phyloP scores from a whole-genome alignment of 1,139 yeast species.

The Sugiyamaella paludigena region DNA sequence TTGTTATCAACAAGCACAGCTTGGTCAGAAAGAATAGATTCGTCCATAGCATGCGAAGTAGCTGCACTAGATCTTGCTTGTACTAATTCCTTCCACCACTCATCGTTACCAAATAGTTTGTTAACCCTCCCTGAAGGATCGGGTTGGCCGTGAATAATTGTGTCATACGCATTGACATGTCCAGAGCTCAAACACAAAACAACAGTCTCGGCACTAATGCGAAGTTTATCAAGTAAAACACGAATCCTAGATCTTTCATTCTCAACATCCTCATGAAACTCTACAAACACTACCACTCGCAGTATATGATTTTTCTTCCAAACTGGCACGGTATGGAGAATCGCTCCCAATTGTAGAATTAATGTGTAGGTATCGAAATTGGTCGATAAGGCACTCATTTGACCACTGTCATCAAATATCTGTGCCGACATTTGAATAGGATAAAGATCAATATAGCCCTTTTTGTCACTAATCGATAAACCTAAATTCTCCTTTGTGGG shows the following conservation, averaged over 20 bases:
- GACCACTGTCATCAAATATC: constrained; percentile 60
- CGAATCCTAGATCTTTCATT: constrained; percentile 65
- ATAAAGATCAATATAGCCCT: constrained; percentile 72
- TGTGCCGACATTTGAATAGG: constrained; percentile 96
- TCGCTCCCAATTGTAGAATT: constrained; percentile 89
- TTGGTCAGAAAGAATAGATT: constrained; percentile 10
- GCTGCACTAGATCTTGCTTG: constrained; percentile 49
- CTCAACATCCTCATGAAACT: constrained; percentile 60
- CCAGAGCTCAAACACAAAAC: constrained; percentile 68
- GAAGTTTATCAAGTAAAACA: constrained; percentile 63
- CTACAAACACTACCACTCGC: constrained; percentile 88
- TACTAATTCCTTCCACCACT: constrained; percentile 67
- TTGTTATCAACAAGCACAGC: constrained; percentile 2
- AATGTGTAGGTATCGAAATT: constrained; percentile 94
- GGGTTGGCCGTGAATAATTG: constrained; percentile 65
- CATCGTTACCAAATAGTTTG: constrained; percentile 43
- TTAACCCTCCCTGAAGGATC: constrained; percentile 36
- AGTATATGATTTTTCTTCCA: constrained; percentile 77
- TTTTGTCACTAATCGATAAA: constrained; percentile 23
- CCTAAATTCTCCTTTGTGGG: constrained; percentile 42
- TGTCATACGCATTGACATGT: constrained; percentile 63
- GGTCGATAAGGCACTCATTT: constrained; percentile 68
- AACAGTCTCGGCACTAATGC: constrained; percentile 76
- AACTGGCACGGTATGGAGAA: constrained; percentile 84
- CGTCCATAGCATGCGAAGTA: constrained; percentile 10